Percentiles rank a stretch among this genome's conserved stretches.
phyloP scores from a whole-genome alignment of 2,329 filamentous ascomycete species.

The Colletotrichum lentis region DNA sequence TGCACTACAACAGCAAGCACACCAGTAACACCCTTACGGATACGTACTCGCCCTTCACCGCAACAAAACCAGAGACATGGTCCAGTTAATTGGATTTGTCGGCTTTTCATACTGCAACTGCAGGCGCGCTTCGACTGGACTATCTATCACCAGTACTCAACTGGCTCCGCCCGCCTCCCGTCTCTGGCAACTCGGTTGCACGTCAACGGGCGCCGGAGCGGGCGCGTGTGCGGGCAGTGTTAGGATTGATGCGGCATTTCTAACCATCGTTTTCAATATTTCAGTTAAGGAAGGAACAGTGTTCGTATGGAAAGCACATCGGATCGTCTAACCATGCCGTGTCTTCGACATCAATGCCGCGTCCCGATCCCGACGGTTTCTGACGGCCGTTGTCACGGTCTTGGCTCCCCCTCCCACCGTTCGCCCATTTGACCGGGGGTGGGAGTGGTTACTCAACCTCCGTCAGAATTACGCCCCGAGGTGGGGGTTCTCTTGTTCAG shows the following conservation, averaged over 20 bases:
- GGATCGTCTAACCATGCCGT: neutral
- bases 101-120: slow-evolving; percentile 18
- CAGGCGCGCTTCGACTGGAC: slow-evolving; percentile 25
- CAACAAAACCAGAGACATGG: slow-evolving; percentile 24
- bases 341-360: neutral
- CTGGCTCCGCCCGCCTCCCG: slow-evolving; percentile 22
- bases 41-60: slow-evolving; percentile 29
- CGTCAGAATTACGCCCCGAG: slow-evolving; percentile 13
- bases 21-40: neutral
- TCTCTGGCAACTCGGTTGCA: slow-evolving; percentile 27
- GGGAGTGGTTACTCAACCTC: neutral
- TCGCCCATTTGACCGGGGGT: neutral
- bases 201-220: slow-evolving; percentile 25
- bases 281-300: slow-evolving; percentile 3
- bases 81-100: slow-evolving; percentile 35
- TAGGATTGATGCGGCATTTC: slow-evolving; percentile 1
- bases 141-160: neutral
- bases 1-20: neutral
- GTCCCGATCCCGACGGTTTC: slow-evolving; percentile 5
- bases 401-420: slow-evolving; percentile 35
- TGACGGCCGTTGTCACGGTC: slow-evolving; percentile 29
- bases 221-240: slow-evolving; percentile 15
- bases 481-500: slow-evolving; percentile 6
- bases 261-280: neutral
- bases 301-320: slow-evolving; percentile 6